Evolutionary conservation across 176 grass and related monocot genomes (phyloP), one percentile per base, ranked within the genome.

Genomic region (Canna indica): DNA sequence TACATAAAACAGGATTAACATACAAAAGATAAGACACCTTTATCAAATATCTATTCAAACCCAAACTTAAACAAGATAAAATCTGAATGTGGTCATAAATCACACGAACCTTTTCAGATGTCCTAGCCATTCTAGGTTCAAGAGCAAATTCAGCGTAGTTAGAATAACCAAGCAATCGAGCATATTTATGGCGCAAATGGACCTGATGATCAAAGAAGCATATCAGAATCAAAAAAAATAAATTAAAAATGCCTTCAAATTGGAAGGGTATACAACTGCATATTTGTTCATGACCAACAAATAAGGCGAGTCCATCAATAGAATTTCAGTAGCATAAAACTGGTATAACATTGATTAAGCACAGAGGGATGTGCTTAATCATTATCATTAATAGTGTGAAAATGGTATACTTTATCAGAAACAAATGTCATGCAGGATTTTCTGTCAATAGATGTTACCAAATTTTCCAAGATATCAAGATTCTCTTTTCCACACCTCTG

Each of bases 401-500:
- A 63, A 63, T 63, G 26, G 26, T 16, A 31, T 29, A 31, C 5
- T 16, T 20, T 39, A 41, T 39, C 18, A 2, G n/a, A 64, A 38
- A 42, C 5, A 44, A 60, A 73, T 3, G 12, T 26, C 10, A 17
- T 27, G 20, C n/a, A 56, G 30, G 10, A 16, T 20, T 59, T 57
- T 17, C 15, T 6, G 27, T 38, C 29, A 59, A 54, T 46, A n/a
- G n/a, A 67, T 54, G 10, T 91, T 92, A 97, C 93, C 88, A 92
- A 77, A 66, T 90, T 90, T 85, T 92, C 80, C 70, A 97, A 81
- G 74, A 92, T 87, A 64, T 79, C 79, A 73, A 90, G 72, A 39
- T 90, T 97, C 62, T 97, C 84, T 78, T 87, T 92, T 69, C 86
- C 93, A 75, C 86, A 86, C 87, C 85, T 90, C 59, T 92, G 83